These are phyloP conservation scores for Lentinula edodes DNA, from an alignment of 768 basidiomycete species.

Conservation along the genomic window DNA sequence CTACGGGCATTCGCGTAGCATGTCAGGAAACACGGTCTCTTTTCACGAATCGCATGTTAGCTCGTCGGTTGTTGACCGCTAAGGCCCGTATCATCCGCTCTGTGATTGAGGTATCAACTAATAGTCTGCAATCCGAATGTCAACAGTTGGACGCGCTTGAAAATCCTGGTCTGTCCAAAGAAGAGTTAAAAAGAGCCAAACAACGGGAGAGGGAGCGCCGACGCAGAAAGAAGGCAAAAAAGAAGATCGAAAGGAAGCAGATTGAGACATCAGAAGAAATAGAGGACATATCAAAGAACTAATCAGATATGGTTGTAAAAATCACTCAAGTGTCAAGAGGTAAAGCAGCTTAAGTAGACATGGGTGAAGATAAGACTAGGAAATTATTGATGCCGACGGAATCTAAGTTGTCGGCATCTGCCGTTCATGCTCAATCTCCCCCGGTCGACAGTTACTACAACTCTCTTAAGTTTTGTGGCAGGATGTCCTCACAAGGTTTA, in stretches of 20 bases:
- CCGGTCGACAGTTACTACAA: background rate
- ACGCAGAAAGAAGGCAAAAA: constrained; percentile 74
- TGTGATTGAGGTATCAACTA: constrained; percentile 7
- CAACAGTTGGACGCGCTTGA: constrained; percentile 60
- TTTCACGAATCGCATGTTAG: constrained; percentile 70
- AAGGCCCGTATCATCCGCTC: constrained; percentile 52
- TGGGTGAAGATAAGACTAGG: too few species aligned
- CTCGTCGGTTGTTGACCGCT: constrained; percentile 66
- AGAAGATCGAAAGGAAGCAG: constrained; percentile 29
- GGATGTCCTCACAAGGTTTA: constrained; percentile 40
- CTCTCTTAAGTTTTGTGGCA: background rate
- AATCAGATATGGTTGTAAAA: background rate
- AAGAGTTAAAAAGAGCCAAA: constrained; percentile 61
- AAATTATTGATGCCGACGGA: too few species aligned
- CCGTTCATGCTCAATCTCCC: background rate
- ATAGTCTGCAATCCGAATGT: constrained; percentile 12
- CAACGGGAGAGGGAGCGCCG: constrained; percentile 73
- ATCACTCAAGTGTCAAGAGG: too few species aligned
- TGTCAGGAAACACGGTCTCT: constrained; percentile 90
- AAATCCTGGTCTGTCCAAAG: constrained; percentile 76
- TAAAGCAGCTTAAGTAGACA: too few species aligned
- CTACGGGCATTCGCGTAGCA: constrained; percentile 79
- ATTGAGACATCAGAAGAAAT: background rate
- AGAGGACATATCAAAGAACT: background rate
- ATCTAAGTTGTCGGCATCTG: background rate